Conservation (phyloP, 148 eudicot genomes). For the Rhododendron simsii region DNA sequence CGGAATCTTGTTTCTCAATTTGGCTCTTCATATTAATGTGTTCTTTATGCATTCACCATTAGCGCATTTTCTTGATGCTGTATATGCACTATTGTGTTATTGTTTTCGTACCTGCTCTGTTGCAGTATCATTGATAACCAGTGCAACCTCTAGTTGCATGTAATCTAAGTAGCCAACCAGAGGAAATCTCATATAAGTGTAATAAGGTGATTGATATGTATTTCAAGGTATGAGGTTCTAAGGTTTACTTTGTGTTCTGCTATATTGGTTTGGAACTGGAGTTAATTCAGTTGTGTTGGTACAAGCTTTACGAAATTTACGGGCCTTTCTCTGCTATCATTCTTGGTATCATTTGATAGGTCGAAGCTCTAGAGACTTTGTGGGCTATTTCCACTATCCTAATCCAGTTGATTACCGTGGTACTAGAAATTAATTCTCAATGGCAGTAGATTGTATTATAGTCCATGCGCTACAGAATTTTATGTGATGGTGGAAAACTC, state of each 20-base stretch:
- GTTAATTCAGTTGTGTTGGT: background rate
- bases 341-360: background rate
- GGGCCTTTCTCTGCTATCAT: background rate
- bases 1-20: background rate
- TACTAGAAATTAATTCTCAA: background rate
- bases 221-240: background rate
- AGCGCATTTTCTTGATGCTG: background rate
- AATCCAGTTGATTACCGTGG: background rate
- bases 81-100: background rate
- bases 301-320: background rate
- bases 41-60: background rate
- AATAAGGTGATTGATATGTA: background rate
- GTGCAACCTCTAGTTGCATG: background rate
- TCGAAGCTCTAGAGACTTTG: background rate
- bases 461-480: background rate
- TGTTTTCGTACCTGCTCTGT: background rate
- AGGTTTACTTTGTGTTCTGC: background rate
- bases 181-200: background rate
- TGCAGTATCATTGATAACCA: background rate
- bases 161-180: background rate
- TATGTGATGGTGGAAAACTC: background rate
- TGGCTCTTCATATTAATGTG: background rate
- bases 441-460: background rate
- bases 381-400: background rate
- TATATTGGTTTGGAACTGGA: background rate